Conservation (phyloP, 208 protist species). For the Polymyxa betae region DNA sequence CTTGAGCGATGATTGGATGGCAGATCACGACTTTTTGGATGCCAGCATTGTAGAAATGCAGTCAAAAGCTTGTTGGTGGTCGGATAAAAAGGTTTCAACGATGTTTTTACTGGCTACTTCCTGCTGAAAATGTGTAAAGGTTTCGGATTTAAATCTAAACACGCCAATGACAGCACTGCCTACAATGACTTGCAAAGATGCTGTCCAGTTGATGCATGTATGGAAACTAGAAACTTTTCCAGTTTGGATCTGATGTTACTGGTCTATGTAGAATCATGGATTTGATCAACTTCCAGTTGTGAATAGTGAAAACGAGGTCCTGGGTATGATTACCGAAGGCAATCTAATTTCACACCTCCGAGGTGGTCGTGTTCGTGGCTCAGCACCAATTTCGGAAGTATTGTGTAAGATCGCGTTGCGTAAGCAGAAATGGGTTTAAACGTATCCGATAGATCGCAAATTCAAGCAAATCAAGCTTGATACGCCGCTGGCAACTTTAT, state of each 20-base stretch:
- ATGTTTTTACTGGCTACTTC: neutral
- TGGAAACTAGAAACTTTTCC: neutral
- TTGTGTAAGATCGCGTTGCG: slow-evolving; percentile 62
- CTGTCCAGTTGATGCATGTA: slow-evolving; percentile 55
- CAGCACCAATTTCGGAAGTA: slow-evolving; percentile 65
- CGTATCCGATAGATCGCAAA: slow-evolving; percentile 33
- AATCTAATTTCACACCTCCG: slow-evolving; percentile 64
- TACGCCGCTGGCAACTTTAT: slow-evolving; percentile 63
- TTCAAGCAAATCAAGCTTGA: slow-evolving; percentile 64
- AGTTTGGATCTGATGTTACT: slow-evolving; percentile 9
- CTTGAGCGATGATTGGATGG: slow-evolving; percentile 91
- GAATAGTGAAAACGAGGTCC: slow-evolving; percentile 57
- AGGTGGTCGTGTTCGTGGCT: slow-evolving; percentile 30
- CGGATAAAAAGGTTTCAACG: neutral
- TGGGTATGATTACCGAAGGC: slow-evolving; percentile 69
- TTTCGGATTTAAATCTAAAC: slow-evolving; percentile 35
- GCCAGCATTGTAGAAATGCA: slow-evolving; percentile 61
- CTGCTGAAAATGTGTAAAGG: slow-evolving; percentile 7
- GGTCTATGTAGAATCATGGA: slow-evolving; percentile 56
- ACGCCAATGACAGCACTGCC: slow-evolving; percentile 25
- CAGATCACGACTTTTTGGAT: slow-evolving; percentile 86
- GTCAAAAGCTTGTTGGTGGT: slow-evolving; percentile 18
- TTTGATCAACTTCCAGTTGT: slow-evolving; percentile 71
- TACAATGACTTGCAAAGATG: slow-evolving; percentile 47
- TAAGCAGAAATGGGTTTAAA: neutral